These are phyloP conservation scores for Penicillium verrucosum DNA, from an alignment of 2,329 filamentous ascomycete genomes.

Conservation along the genomic window DNA sequence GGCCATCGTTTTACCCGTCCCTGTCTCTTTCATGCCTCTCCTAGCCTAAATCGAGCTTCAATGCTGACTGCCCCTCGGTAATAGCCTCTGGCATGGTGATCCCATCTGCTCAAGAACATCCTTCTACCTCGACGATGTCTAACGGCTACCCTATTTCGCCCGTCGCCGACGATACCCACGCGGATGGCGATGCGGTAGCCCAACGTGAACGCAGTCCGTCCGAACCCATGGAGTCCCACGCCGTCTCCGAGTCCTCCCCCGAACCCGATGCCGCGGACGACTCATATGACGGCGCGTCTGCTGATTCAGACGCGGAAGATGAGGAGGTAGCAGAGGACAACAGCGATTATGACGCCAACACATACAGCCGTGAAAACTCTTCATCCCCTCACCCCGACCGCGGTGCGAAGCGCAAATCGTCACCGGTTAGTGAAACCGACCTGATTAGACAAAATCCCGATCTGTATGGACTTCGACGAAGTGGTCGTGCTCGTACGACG, in stretches of 20 bases:
- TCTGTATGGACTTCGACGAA: slow-evolving; percentile 88
- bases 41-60: slow-evolving; percentile 31
- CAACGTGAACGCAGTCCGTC: slow-evolving; percentile 74
- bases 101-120: slow-evolving; percentile 40
- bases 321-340: slow-evolving; percentile 72
- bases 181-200: slow-evolving; percentile 40
- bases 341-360: slow-evolving; percentile 53
- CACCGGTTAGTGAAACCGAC: slow-evolving; percentile 67
- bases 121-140: slow-evolving; percentile 31
- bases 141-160: slow-evolving; percentile 35
- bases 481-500: slow-evolving; percentile 64
- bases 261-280: slow-evolving; percentile 41
- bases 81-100: slow-evolving; percentile 47
- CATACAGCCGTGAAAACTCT: slow-evolving; percentile 57
- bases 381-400: slow-evolving; percentile 69
- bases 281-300: slow-evolving; percentile 39
- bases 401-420: slow-evolving; percentile 70
- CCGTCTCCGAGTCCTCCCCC: slow-evolving; percentile 49
- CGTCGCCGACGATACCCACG: slow-evolving; percentile 24
- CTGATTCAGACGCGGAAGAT: slow-evolving; percentile 47
- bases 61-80: slow-evolving; percentile 40
- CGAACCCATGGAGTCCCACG: slow-evolving; percentile 61
- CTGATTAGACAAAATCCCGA: slow-evolving; percentile 90
- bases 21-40: slow-evolving; percentile 20
- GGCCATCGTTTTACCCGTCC: slow-evolving; percentile 26